Base-by-base conservation (phyloP, 441 rosid genomes). In the Adansonia rubrostipa region DNA sequence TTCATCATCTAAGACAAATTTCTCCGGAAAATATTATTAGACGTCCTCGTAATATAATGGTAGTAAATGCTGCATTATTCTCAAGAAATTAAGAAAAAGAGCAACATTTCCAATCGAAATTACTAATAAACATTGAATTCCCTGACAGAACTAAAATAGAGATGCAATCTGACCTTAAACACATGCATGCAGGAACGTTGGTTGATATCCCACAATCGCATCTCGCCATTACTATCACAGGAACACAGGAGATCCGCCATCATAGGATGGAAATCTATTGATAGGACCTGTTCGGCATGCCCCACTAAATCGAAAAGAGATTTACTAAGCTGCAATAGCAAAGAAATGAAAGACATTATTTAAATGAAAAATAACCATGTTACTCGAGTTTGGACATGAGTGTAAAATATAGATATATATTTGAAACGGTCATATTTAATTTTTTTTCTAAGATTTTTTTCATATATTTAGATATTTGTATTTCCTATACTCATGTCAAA, bases 221-320 rank as follows among this genome's bases (percentile, higher is more conserved):
- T 86, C 76, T 83, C 87, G 71, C 82, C 84, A 73, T 85, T 69
- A 33, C 69, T 48, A 54, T 85, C 89, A 58, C 85, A 80, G 17
- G 86, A 88, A 76, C 86, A 85, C 65, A 86, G 87, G 22, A 83
- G 74, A 64, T 86, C 86, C 1, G 71, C 68, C 51, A 78, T 76
- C 51, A 70, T 76, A 7, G 88, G 89, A 79, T 86, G 88, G 71
- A 88, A 86, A 76, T 86, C 91, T 68, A 85, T 68, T 71, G 90
- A 80, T 44, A 56, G 47, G 68, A 88, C 87, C 74, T 63, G 74
- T 3, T 81, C 81, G 56, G 62, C 44, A 79, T 86, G 85, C 76
- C 89, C 90, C 79, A 58, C 42, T 44, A 87, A 79, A 74, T 69
- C 80, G 54, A 82, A 13, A 58, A 80, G 73, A 40, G 86, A 72